Evolutionary conservation across 352 stramenopile species (phyloP).

Genomic region (Globisporangium takayamanum): DNA sequence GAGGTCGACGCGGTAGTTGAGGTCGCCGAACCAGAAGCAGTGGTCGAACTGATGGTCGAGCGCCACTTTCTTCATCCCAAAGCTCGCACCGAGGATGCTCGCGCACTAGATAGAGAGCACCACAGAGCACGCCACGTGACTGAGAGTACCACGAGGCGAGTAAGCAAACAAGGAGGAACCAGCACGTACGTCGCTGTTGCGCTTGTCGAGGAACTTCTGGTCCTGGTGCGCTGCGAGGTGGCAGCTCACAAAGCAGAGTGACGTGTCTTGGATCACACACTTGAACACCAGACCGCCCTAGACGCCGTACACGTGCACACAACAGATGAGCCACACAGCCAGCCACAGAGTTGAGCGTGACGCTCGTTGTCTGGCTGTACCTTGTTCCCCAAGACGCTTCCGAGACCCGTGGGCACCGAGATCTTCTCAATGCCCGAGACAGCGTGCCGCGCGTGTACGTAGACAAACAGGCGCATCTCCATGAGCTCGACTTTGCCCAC

Average conservation of each 20-base stretch:
- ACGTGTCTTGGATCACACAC: conserved; percentile 66
- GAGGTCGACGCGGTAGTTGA: conserved; percentile 84
- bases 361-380: conserved; percentile 16
- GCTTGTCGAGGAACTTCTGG: conserved; percentile 82
- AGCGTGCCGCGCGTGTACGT: conserved; percentile 51
- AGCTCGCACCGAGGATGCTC: conserved; percentile 61
- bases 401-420: conserved; percentile 65
- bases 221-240: conserved; percentile 81
- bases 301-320: neutral
- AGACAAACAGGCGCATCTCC: conserved; percentile 77
- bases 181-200: conserved; percentile 67
- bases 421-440: conserved; percentile 62
- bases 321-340: neutral
- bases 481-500: conserved; percentile 72
- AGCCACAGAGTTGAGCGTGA: neutral
- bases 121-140: no score
- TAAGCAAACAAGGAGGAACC: neutral
- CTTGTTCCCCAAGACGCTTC: conserved; percentile 81
- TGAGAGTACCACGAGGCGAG: no score
- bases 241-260: conserved; percentile 82
- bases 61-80: conserved; percentile 60
- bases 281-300: conserved; percentile 79
- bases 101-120: conserved; percentile 30
- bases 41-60: conserved; percentile 82
- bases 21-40: conserved; percentile 82